Evolutionary conservation across 345 rosid genomes (phyloP).

Genomic region (Aquilaria malaccensis): DNA sequence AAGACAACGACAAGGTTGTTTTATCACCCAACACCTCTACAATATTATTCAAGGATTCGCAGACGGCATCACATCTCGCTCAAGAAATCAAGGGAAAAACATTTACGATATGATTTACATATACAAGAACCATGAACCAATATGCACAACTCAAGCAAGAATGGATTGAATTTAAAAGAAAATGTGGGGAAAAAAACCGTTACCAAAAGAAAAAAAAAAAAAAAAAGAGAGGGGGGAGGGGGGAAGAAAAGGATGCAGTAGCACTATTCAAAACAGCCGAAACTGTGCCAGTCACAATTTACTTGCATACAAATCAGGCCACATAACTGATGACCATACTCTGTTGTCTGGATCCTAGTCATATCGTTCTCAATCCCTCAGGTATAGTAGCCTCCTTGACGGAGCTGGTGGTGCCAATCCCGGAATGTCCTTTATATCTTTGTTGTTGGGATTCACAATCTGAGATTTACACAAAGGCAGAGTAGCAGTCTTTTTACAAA

Average conservation of each 20-base stretch:
- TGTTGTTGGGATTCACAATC: conserved; percentile 90
- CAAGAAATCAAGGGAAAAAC: conserved; percentile 12
- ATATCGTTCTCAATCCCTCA: conserved; percentile 21
- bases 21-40: neutral
- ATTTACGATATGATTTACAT: conserved; percentile 29
- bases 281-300: neutral
- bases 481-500: too few relatives aligned
- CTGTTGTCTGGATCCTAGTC: conserved; percentile 13
- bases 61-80: conserved; percentile 11
- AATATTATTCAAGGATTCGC: neutral
- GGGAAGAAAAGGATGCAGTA: neutral
- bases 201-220: neutral
- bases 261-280: conserved; percentile 12
- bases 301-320: conserved; percentile 1
- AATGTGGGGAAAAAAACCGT: neutral
- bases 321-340: conserved; percentile 7
- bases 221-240: neutral
- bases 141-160: conserved; percentile 36
- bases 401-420: conserved; percentile 99
- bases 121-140: conserved; percentile 19
- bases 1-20: too few relatives aligned
- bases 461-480: conserved; percentile 24
- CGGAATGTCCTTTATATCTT: conserved; percentile 88
- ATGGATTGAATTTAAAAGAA: conserved; percentile 4
- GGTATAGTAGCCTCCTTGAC: conserved; percentile 70